These are phyloP conservation scores for Extremus antarcticus DNA, from an alignment of 495 filamentous ascomycete genomes.

Conservation along the genomic window DNA sequence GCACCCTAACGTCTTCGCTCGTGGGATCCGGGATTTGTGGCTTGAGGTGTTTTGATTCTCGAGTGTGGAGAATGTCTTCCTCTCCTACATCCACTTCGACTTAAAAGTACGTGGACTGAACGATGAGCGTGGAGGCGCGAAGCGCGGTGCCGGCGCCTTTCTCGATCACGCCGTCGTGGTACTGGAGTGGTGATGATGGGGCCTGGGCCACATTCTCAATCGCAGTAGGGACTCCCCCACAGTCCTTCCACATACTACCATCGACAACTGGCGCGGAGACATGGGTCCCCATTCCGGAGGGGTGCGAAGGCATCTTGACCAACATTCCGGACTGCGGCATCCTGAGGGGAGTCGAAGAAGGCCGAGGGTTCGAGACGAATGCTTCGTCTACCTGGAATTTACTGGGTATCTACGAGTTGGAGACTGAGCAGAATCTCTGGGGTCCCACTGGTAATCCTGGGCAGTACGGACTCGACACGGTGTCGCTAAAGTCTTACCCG, in stretches of 20 bases:
- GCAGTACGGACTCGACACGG: conserved; percentile 41
- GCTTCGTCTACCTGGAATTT: conserved; percentile 23
- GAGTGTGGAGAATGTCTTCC: too few species aligned
- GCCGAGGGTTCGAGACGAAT: conserved; percentile 16
- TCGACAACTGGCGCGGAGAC: conserved; percentile 38
- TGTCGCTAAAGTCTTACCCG: conserved; percentile 37
- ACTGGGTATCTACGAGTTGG: conserved; percentile 24
- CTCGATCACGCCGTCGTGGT: conserved; percentile 21
- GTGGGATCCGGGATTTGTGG: too few species aligned
- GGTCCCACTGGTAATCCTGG: conserved; percentile 22
- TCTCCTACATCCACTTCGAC: neutral
- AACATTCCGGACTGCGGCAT: conserved; percentile 15
- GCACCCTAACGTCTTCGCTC: too few species aligned
- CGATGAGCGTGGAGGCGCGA: neutral
- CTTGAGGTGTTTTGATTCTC: too few species aligned
- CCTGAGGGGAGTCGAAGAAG: conserved; percentile 1
- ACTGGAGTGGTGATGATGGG: conserved; percentile 45
- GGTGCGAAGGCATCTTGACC: conserved; percentile 18
- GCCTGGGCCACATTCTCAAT: conserved; percentile 43
- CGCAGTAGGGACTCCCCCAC: conserved; percentile 39
- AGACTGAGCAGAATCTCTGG: conserved; percentile 1
- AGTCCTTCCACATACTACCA: conserved; percentile 36
- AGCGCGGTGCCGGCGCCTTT: conserved; percentile 7
- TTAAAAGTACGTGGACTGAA: neutral
- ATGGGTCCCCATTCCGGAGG: conserved; percentile 31